Conservation (phyloP, 1,139 yeast species). For the Pichia sp. region DNA sequence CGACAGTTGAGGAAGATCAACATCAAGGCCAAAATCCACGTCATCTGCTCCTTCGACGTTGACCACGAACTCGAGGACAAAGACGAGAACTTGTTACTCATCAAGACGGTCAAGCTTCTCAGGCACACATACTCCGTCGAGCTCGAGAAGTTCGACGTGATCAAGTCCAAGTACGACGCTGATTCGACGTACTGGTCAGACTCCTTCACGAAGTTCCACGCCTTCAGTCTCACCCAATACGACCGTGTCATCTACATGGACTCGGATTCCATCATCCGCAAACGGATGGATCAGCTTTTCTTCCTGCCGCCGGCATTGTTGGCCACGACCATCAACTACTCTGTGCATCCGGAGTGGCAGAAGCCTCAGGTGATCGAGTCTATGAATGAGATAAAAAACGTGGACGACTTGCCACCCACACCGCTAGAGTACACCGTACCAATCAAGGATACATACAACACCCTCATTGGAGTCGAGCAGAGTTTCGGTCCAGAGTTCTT, state of each 20-base stretch:
- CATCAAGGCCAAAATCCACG: slow-evolving; percentile 40
- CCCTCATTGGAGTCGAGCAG: slow-evolving; percentile 17
- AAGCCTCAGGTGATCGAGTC: slow-evolving; percentile 4
- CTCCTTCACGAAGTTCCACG: slow-evolving; percentile 52
- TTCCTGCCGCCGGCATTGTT: slow-evolving; percentile 40
- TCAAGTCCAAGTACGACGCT: slow-evolving; percentile 8
- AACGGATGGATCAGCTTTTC: slow-evolving; percentile 45
- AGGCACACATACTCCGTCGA: slow-evolving; percentile 2
- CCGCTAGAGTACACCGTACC: slow-evolving; percentile 22
- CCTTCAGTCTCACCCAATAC: slow-evolving; percentile 48
- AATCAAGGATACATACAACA: slow-evolving; percentile 22
- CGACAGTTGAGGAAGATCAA: slow-evolving; percentile 33
- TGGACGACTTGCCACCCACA: slow-evolving; percentile 16
- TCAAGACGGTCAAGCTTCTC: slow-evolving; percentile 6
- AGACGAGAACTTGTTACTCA: background rate
- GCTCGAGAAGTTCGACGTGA: slow-evolving; percentile 1
- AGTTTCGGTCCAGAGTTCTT: slow-evolving; percentile 14
- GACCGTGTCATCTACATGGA: slow-evolving; percentile 45
- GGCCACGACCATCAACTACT: slow-evolving; percentile 36
- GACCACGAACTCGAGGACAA: slow-evolving; percentile 1
- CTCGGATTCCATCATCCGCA: slow-evolving; percentile 41
- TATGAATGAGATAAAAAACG: slow-evolving; percentile 6
- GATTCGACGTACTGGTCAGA: slow-evolving; percentile 40
- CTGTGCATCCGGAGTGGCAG: slow-evolving; percentile 20
- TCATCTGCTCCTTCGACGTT: slow-evolving; percentile 29